phyloP scores from a whole-genome alignment of 345 rosid genomes.

The Draba incana region DNA sequence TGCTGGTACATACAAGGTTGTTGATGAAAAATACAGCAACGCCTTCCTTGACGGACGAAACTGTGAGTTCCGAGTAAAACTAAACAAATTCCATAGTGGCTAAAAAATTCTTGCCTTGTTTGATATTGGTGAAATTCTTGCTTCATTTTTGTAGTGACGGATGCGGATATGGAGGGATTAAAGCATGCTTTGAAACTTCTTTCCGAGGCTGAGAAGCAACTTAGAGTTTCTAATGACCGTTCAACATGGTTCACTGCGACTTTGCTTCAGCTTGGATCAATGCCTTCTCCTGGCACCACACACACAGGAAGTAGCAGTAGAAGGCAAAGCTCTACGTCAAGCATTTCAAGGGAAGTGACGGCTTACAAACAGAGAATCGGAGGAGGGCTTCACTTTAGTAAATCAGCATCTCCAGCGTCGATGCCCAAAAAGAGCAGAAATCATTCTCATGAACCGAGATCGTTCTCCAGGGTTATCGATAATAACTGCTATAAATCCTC shows the following conservation, averaged over 20 bases:
- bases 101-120: not conserved
- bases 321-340: constrained; percentile 81
- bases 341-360: constrained; percentile 64
- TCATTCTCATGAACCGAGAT: constrained; percentile 49
- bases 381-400: constrained; percentile 51
- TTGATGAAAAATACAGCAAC: constrained; percentile 51
- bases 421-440: constrained; percentile 50
- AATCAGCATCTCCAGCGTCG: constrained; percentile 63
- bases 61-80: constrained; percentile 56
- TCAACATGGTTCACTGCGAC: constrained; percentile 98
- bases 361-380: constrained; percentile 56
- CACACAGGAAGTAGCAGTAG: constrained; percentile 81
- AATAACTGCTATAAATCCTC: constrained; percentile 51
- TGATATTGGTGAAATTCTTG: constrained; percentile 3
- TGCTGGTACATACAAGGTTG: constrained; percentile 76
- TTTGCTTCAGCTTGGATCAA: constrained; percentile 87
- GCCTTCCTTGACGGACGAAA: constrained; percentile 63
- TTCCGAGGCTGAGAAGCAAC: constrained; percentile 93
- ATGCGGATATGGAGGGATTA: constrained; percentile 77
- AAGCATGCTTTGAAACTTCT: constrained; percentile 97
- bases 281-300: constrained; percentile 73
- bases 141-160: constrained; percentile 62
- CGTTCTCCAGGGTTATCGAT: constrained; percentile 40
- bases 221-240: constrained; percentile 84
- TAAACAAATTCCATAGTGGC: no score